Evolutionary conservation across 768 basidiomycete genomes (phyloP).

Genomic region (Termitomyces sp.): DNA sequence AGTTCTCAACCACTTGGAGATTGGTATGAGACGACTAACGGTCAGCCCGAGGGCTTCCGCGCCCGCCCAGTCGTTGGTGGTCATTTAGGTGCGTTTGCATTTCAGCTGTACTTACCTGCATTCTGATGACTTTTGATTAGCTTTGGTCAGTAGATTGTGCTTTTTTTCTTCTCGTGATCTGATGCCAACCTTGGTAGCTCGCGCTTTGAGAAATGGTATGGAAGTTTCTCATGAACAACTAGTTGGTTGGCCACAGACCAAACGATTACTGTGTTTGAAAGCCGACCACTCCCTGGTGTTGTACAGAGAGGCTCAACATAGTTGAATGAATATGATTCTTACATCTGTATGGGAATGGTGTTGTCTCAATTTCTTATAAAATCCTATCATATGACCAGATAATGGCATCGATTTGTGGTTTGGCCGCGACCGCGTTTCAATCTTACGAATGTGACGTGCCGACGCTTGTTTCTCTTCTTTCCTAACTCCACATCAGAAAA

Average conservation of each 20-base stretch:
- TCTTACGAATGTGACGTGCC: neutral
- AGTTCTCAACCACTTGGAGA: constrained; percentile 38
- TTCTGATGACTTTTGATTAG: neutral
- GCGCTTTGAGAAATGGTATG: neutral
- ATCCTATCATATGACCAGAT: neutral
- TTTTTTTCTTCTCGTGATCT: neutral
- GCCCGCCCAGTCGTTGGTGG: constrained; percentile 61
- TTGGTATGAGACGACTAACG: constrained; percentile 54
- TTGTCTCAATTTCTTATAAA: neutral
- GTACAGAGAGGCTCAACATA: neutral
- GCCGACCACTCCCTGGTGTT: neutral
- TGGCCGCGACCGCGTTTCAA: neutral
- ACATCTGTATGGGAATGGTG: no score
- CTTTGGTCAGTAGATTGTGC: constrained; percentile 3
- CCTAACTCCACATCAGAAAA: neutral
- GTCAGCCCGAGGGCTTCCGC: constrained; percentile 41
- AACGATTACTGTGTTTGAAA: neutral
- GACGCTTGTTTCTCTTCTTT: neutral
- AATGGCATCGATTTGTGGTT: neutral
- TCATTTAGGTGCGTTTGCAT: constrained; percentile 33
- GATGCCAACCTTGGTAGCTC: constrained; percentile 1
- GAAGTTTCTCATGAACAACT: neutral
- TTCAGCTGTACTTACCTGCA: neutral
- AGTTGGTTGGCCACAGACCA: neutral
- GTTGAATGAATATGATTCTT: neutral